Percentiles rank a stretch among this genome's conserved stretches.
These are phyloP conservation scores for Zygosaccharomyces sapae DNA, from an alignment of 1,139 yeast species.

Conservation along the genomic window DNA sequence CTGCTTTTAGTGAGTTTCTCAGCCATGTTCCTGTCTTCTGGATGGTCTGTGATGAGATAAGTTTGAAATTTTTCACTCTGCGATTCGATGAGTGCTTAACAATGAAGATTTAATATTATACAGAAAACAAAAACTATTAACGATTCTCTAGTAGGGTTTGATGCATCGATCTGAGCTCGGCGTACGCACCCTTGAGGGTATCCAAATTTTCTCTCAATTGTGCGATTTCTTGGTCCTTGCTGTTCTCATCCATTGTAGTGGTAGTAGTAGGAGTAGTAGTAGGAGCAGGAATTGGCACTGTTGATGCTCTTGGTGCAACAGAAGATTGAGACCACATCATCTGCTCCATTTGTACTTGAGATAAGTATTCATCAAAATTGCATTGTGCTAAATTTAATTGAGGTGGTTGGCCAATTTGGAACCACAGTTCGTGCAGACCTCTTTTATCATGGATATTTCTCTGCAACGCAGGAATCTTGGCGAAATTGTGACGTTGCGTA, in stretches of 20 bases:
- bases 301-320: conserved; percentile 36
- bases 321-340: conserved; percentile 42
- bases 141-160: conserved; percentile 37
- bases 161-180: conserved; percentile 55
- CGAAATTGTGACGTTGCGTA: conserved; percentile 19
- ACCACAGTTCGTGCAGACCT: conserved; percentile 48
- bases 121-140: conserved; percentile 1
- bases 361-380: conserved; percentile 44
- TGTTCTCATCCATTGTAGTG: conserved; percentile 8
- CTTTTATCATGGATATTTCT: conserved; percentile 47
- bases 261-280: neutral
- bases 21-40: conserved; percentile 11
- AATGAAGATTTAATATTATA: conserved; percentile 12
- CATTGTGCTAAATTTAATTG: conserved; percentile 17
- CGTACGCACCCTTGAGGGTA: conserved; percentile 54
- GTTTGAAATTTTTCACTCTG: conserved; percentile 1
- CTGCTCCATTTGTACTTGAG: conserved; percentile 49
- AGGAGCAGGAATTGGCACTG: conserved; percentile 5
- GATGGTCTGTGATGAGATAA: neutral
- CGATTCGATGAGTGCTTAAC: neutral
- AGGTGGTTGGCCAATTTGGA: conserved; percentile 41
- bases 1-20: conserved; percentile 71
- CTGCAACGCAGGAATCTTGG: conserved; percentile 52
- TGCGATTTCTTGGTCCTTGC: conserved; percentile 31
- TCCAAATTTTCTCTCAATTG: conserved; percentile 47